phyloP scores from a whole-genome alignment of 2,329 filamentous ascomycete genomes.

The Colletotrichum sansevieriae region DNA sequence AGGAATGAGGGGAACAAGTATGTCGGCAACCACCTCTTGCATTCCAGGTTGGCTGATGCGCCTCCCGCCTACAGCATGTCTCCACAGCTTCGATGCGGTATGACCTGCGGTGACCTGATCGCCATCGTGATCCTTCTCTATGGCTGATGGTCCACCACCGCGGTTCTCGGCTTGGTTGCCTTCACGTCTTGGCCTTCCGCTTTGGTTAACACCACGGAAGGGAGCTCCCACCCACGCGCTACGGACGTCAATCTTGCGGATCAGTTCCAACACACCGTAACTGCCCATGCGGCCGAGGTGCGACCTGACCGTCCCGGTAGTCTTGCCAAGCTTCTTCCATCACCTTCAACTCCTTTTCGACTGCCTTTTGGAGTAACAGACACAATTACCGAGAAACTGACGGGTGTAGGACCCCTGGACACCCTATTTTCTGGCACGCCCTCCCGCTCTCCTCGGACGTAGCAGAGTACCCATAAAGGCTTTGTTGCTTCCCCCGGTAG shows the following conservation, averaged over 20 bases:
- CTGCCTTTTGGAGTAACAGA: conserved; percentile 9
- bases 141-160: conserved; percentile 9
- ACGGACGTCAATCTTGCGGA: neutral
- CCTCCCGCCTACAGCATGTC: neutral
- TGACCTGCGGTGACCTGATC: conserved; percentile 10
- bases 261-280: conserved; percentile 29
- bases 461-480: neutral
- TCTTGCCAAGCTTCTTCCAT: conserved; percentile 36
- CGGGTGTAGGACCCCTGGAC: conserved; percentile 1
- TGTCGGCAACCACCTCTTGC: conserved; percentile 12
- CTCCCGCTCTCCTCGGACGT: conserved; percentile 3
- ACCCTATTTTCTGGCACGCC: neutral
- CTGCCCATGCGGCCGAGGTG: conserved; percentile 35
- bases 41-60: neutral
- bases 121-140: conserved; percentile 18
- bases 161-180: conserved; percentile 21
- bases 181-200: neutral
- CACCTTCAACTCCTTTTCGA: conserved; percentile 19
- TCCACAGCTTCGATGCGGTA: conserved; percentile 1
- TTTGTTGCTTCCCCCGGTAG: neutral
- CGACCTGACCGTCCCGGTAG: conserved; percentile 38
- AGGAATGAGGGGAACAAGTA: conserved; percentile 12
- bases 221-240: neutral
- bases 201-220: conserved; percentile 7
- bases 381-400: neutral